Evolutionary conservation across 2,329 filamentous ascomycete genomes (phyloP).

Genomic region (Colletotrichum tanaceti): DNA sequence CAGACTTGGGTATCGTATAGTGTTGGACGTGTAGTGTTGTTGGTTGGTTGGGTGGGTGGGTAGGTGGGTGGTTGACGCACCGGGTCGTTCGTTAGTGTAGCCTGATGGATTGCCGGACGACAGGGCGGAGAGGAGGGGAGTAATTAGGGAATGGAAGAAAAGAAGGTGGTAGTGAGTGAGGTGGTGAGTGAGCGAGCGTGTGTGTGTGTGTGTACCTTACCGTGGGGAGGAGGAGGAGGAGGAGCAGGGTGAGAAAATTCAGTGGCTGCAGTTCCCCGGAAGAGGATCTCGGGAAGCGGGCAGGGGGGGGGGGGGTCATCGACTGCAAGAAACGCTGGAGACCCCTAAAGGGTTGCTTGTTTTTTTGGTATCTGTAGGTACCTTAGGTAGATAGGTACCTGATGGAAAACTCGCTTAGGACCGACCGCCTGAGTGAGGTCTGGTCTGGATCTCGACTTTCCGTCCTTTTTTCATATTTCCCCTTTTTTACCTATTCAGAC

Average conservation of each 20-base stretch:
- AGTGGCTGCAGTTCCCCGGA: constrained; percentile 31
- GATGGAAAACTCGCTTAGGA: neutral
- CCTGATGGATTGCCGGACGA: constrained; percentile 27
- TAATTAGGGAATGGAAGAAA: constrained; percentile 15
- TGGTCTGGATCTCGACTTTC: constrained; percentile 14
- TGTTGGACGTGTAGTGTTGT: neutral
- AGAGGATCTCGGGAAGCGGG: constrained; percentile 17
- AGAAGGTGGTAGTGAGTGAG: constrained; percentile 1
- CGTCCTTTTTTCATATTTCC: neutral
- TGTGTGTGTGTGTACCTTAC: neutral
- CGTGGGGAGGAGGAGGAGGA: neutral
- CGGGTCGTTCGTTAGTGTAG: neutral
- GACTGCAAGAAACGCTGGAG: neutral
- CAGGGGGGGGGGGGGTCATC: constrained; percentile 4
- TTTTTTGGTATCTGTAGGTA: too few relatives aligned
- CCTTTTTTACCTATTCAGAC: too few relatives aligned
- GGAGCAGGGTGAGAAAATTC: too few relatives aligned
- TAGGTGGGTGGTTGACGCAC: constrained; percentile 6
- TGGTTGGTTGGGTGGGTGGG: constrained; percentile 23
- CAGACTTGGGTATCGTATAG: constrained; percentile 9
- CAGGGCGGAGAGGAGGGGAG: neutral
- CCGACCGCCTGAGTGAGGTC: too few relatives aligned
- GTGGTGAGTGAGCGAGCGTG: neutral
- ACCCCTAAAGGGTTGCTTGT: constrained; percentile 24
- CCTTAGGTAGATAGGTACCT: too few relatives aligned